phyloP scores from a whole-genome alignment of 768 basidiomycete genomes.

The Pisolithus albus region DNA sequence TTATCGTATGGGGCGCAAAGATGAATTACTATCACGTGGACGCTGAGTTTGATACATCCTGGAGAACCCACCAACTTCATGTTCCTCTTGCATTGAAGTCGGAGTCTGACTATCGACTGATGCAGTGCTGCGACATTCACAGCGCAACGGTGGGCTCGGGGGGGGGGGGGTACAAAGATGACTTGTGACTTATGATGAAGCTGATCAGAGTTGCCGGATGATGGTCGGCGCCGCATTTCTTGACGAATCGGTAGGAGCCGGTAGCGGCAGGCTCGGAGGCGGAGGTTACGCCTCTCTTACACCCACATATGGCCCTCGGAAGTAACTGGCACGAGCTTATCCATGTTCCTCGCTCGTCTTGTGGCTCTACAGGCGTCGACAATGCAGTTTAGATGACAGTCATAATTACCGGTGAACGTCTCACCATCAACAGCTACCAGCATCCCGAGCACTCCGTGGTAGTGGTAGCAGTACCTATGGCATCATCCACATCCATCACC shows the following conservation, averaged over 20 bases:
- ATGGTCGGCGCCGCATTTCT: constrained; percentile 38
- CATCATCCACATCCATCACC: constrained; percentile 38
- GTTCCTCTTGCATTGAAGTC: background rate
- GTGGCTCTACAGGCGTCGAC: too few species aligned
- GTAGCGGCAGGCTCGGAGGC: constrained; percentile 45
- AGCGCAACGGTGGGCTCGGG: too few species aligned
- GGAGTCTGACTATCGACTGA: too few species aligned
- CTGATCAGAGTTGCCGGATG: constrained; percentile 29
- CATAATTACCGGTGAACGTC: constrained; percentile 34
- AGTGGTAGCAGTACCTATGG: constrained; percentile 47
- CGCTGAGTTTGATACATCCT: constrained; percentile 22
- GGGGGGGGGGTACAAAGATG: constrained; percentile 20
- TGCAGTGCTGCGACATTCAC: too few species aligned
- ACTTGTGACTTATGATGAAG: constrained; percentile 31
- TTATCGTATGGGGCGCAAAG: too few species aligned
- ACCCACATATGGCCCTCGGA: constrained; percentile 38
- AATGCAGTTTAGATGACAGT: constrained; percentile 12
- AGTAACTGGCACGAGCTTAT: too few species aligned
- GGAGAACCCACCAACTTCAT: constrained; percentile 13
- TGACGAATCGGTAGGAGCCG: constrained; percentile 38
- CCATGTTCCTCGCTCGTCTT: too few species aligned
- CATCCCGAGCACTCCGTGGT: constrained; percentile 44
- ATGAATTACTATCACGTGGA: constrained; percentile 20
- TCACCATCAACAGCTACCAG: constrained; percentile 35
- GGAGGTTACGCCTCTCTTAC: constrained; percentile 39